Evolutionary conservation across 164 flowering plant species (phyloP).

Genomic region (Pachysandra terminalis): DNA sequence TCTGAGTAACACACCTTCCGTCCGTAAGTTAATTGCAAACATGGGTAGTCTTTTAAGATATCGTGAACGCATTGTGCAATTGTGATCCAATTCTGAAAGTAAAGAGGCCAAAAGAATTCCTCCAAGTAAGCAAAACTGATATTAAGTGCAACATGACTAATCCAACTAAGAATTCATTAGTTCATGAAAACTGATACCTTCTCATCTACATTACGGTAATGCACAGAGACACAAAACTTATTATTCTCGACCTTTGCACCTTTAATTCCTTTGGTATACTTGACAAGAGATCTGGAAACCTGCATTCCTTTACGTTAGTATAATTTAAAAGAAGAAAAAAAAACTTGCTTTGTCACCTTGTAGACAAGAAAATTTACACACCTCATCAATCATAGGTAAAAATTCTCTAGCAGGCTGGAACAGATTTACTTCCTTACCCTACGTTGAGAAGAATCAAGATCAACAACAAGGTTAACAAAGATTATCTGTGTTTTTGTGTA

Average conservation of each 20-base stretch:
- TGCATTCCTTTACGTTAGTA: constrained; percentile 13
- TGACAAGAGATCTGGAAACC: constrained; percentile 86
- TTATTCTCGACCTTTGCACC: constrained; percentile 92
- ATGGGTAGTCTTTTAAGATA: constrained; percentile 69
- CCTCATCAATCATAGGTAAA: constrained; percentile 70
- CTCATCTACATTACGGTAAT: constrained; percentile 93
- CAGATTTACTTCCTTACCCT: constrained; percentile 60
- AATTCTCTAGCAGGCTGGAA: constrained; percentile 80
- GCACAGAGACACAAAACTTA: constrained; percentile 94
- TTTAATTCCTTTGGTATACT: constrained; percentile 61
- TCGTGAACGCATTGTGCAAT: constrained; percentile 73
- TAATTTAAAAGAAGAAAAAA: too few relatives aligned
- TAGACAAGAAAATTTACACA: constrained; percentile 12
- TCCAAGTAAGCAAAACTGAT: not conserved
- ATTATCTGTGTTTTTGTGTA: too few relatives aligned
- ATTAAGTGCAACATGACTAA: not conserved
- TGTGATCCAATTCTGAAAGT: constrained; percentile 63
- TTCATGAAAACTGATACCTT: constrained; percentile 42
- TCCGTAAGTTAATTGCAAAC: constrained; percentile 83
- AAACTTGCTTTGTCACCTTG: not conserved
- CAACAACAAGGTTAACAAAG: not conserved
- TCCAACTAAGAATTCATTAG: not conserved
- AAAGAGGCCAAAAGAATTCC: not conserved
- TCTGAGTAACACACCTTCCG: constrained; percentile 58
- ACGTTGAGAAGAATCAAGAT: constrained; percentile 1